Evolutionary conservation across 108 stramenopile species (phyloP).

Genomic region (Pseudonitzschia delicatissima): DNA sequence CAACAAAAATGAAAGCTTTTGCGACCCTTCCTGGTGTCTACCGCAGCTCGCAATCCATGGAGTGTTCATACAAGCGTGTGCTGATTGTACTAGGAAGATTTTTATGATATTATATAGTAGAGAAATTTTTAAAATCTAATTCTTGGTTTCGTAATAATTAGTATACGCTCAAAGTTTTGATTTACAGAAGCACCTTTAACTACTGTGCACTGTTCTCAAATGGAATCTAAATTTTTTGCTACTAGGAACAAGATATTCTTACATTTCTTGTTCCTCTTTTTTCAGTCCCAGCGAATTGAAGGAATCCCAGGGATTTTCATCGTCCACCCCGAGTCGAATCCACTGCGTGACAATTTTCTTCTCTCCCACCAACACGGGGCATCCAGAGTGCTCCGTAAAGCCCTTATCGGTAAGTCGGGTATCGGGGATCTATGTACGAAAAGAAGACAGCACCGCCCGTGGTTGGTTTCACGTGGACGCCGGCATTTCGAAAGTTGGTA

Average conservation of each 20-base stretch:
- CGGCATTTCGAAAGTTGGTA: slow-evolving; percentile 88
- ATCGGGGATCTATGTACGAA: slow-evolving; percentile 77
- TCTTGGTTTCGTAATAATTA: too few species aligned
- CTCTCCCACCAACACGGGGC: slow-evolving; percentile 89
- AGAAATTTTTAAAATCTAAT: too few species aligned
- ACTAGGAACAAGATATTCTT: background rate
- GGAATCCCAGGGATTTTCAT: slow-evolving; percentile 79
- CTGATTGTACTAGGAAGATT: too few species aligned
- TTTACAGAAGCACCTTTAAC: too few species aligned
- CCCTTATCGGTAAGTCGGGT: slow-evolving; percentile 65
- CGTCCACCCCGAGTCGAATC: slow-evolving; percentile 89
- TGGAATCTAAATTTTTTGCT: background rate
- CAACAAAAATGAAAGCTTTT: too few species aligned
- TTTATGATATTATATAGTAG: too few species aligned
- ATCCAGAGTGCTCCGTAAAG: slow-evolving; percentile 88
- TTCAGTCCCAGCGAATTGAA: too few species aligned
- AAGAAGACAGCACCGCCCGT: slow-evolving; percentile 84
- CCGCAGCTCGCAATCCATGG: too few species aligned
- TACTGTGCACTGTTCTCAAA: background rate
- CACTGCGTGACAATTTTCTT: slow-evolving; percentile 97
- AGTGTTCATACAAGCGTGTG: too few species aligned
- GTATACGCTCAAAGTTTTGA: too few species aligned
- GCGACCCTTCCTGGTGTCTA: too few species aligned
- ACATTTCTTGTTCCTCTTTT: too few species aligned
- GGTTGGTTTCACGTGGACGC: slow-evolving; percentile 77